Evolutionary conservation across 139 green algal species (phyloP).

Genomic region (Gonium pectorale): DNA sequence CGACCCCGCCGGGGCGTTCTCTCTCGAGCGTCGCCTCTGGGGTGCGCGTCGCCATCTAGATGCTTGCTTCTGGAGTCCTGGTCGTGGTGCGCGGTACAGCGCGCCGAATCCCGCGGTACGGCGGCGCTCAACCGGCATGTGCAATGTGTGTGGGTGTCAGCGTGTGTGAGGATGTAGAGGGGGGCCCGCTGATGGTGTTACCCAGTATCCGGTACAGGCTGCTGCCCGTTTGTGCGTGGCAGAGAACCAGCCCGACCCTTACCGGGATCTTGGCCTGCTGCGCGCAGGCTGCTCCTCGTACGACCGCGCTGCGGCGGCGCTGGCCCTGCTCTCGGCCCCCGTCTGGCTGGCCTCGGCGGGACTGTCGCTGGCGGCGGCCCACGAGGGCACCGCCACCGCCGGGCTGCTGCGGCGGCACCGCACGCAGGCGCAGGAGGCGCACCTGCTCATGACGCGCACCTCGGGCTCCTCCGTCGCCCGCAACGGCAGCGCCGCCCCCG

Average conservation of each 20-base stretch:
- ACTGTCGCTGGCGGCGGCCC: background rate
- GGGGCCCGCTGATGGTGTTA: background rate
- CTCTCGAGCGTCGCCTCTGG: background rate
- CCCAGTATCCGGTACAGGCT: background rate
- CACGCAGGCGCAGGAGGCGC: background rate
- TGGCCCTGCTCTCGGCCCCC: slow-evolving; percentile 17
- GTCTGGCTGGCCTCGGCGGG: slow-evolving; percentile 10
- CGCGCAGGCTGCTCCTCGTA: background rate
- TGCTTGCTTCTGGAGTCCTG: background rate
- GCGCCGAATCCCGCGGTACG: background rate
- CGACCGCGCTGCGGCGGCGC: slow-evolving; percentile 8
- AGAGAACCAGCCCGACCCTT: background rate
- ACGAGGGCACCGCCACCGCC: background rate
- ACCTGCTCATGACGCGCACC: background rate
- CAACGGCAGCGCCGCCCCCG: background rate
- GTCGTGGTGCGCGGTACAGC: background rate
- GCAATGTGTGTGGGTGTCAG: too few species aligned
- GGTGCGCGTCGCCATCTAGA: background rate
- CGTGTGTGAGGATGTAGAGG: too few species aligned
- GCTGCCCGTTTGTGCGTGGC: background rate
- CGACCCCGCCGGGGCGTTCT: background rate
- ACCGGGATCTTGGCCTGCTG: background rate
- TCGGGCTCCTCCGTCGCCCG: background rate
- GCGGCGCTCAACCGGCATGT: too few species aligned
- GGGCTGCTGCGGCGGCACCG: slow-evolving; percentile 15